A percentile compares a stretch with the other conserved stretches of the same genome.
phyloP scores from a whole-genome alignment of 805 yeast genomes.

The Candida railenensis region DNA sequence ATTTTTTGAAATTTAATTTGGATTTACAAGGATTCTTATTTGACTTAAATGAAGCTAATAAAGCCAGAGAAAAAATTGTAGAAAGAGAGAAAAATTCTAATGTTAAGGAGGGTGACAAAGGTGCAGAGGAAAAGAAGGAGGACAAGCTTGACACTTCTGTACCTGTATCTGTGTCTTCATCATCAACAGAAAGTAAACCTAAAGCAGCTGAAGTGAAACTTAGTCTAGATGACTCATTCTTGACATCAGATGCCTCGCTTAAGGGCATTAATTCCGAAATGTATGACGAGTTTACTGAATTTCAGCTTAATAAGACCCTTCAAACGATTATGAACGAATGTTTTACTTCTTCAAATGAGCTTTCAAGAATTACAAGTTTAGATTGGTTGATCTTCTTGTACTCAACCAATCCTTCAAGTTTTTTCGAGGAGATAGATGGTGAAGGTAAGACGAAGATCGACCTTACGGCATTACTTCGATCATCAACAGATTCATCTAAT shows the following conservation, averaged over 20 bases:
- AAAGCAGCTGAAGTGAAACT: slow-evolving; percentile 12
- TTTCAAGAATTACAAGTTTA: slow-evolving; percentile 76
- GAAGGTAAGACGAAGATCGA: slow-evolving; percentile 35
- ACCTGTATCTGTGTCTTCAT: slow-evolving; percentile 7
- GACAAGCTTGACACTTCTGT: slow-evolving; percentile 9
- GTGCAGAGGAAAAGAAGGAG: slow-evolving; percentile 4
- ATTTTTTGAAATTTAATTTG: slow-evolving; percentile 33
- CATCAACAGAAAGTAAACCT: not conserved
- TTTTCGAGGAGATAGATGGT: slow-evolving; percentile 23
- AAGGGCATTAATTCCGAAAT: slow-evolving; percentile 41
- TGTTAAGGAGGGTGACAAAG: slow-evolving; percentile 1
- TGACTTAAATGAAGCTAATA: slow-evolving; percentile 27
- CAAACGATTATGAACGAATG: slow-evolving; percentile 68
- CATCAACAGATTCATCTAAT: slow-evolving; percentile 62
- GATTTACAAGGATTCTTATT: slow-evolving; percentile 32
- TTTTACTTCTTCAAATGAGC: slow-evolving; percentile 52
- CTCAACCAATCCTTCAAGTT: slow-evolving; percentile 49
- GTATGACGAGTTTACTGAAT: slow-evolving; percentile 40
- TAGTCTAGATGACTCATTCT: slow-evolving; percentile 51
- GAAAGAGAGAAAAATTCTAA: slow-evolving; percentile 5
- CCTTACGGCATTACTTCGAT: slow-evolving; percentile 69
- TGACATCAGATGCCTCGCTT: slow-evolving; percentile 52
- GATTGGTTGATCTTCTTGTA: slow-evolving; percentile 90
- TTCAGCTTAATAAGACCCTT: slow-evolving; percentile 51
- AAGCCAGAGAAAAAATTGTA: slow-evolving; percentile 32